Base-by-base conservation (phyloP, 441 rosid genomes). In the Adansonia madagascariensis region DNA sequence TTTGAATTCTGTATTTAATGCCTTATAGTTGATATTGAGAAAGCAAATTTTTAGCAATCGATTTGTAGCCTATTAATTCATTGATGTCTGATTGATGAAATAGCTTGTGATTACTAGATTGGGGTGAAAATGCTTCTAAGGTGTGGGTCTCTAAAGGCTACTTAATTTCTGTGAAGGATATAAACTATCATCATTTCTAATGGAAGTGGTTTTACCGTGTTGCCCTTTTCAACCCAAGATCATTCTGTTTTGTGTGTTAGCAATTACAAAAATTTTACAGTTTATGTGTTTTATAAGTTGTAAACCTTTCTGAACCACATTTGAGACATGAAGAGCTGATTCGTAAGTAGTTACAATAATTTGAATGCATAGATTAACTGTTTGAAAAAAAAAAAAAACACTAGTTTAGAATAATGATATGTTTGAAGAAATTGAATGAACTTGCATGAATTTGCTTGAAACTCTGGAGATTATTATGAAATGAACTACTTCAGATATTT, bases 391-490 rank as follows among this genome's bases (percentile, higher is more conserved):
- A 1, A 31, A 27, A 7, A 17, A 56, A 24, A 24, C 41, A 35
- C 41, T 35, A 0, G 44, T 61, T 18, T 43, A 31, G 20, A 49
- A 49, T 68, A 44, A 6, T 14, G 44, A 12, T 0, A 17, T 71
- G 24, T 70, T 70, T 15, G 12, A 50, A 50, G 56, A 50, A 49
- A 70, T 50, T 70, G 60, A 27, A 49, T 69, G 8, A 46, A 46
- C 1, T 44, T 70, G 2, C 27, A 70, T 8, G 43, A 69, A 1
- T 70, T 70, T 70, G 12, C n/a, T 69, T 50, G 74, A 50, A 50
- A 70, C 60, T 50, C 44, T 8, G 44, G 2, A 27, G 24, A 1
- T 22, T 68, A 14, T 50, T 50, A 49, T 70, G 24, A 27, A 50
- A 50, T 14, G 18, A 50, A 69, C 5, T 31, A 8, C 44, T 52